Base-by-base conservation (phyloP, 2,329 filamentous ascomycete species). In the Penicillium sp. region DNA sequence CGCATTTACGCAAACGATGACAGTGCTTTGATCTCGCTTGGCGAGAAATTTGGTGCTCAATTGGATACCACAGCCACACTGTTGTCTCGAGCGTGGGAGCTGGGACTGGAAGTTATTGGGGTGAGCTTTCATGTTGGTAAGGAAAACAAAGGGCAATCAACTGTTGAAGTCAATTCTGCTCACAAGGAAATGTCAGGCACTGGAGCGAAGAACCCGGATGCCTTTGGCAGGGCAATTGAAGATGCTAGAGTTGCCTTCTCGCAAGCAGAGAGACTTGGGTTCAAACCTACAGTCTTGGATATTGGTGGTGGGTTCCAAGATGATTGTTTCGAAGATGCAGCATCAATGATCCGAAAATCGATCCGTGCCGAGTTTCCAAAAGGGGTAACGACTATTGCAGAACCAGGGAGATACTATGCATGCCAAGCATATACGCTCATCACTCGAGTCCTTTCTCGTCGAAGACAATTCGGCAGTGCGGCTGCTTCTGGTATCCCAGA, bases 121-220 rank as follows among this genome's bases (percentile, higher is more conserved):
- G 57, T 69, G n/a, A 65, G 64, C 29, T 69, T 69, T 23, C 66
- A 68, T 51, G 58, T 69, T 28, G 66, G 66, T 62, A 50, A 34
- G 46, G 34, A 6, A 29, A 23, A 29, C 2, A 1, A 10, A 21
- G 18, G 18, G 8, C 28, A 12, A 29, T 10, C 1, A 10, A 9
- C 4, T 26, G 24, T 26, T 26, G 13, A 13, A 24, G 38, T 24
- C 4, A 6, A 23, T 23, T 13, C 3, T 42, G 13, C 13, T 34
- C 7, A n/a, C 15, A 34, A 34, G 13, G 6, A 15, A 15, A n/a
- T 34, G 13, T 7, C n/a, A 60, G 54, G 59, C 10, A 58, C 62
- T 2, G 63, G 61, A 6, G 57, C 62, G 7, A 54, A 49, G 16
- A 50, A 61, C 21, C 49, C 60, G 5, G 21, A 18, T n/a, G 53